Conservation (phyloP, 192 early-diverging fungal genomes). For the Fimicolochytrium jonesii region DNA sequence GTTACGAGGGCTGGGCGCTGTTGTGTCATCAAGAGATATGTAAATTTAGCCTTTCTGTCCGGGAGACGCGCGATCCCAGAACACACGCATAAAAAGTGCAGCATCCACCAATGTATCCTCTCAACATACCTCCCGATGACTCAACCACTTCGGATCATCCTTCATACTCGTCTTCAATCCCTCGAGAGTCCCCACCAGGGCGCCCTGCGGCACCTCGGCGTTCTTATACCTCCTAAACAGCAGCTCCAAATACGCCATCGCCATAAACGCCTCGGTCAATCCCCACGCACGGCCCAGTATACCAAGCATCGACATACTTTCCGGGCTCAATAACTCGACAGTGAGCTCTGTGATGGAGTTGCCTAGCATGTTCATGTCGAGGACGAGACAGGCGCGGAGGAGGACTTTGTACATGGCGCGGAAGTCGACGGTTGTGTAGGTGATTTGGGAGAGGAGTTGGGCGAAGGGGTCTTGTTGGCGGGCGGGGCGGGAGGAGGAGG, state of each 20-base stretch:
- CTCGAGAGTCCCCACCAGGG: slow-evolving; percentile 42
- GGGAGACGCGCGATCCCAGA: not conserved
- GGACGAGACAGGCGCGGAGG: slow-evolving; percentile 34
- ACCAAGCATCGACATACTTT: slow-evolving; percentile 36
- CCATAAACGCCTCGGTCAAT: slow-evolving; percentile 42
- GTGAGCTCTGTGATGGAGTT: slow-evolving; percentile 34
- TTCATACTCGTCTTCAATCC: slow-evolving; percentile 39
- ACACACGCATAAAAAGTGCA: too few species aligned
- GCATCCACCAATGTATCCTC: too few species aligned
- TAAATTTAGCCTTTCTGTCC: not conserved
- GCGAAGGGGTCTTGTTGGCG: slow-evolving; percentile 1
- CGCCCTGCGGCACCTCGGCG: slow-evolving; percentile 39
- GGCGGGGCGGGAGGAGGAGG: not conserved
- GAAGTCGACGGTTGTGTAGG: slow-evolving; percentile 32
- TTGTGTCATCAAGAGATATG: slow-evolving; percentile 13
- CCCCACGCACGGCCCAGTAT: slow-evolving; percentile 37
- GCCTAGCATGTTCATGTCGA: slow-evolving; percentile 42
- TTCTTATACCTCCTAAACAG: slow-evolving; percentile 47
- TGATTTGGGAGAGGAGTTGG: slow-evolving; percentile 2
- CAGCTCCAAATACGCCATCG: slow-evolving; percentile 42
- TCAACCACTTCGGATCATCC: slow-evolving; percentile 35
- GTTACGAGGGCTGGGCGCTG: slow-evolving; percentile 34
- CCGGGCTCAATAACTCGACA: slow-evolving; percentile 38
- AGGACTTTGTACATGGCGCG: slow-evolving; percentile 40
- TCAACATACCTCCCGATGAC: slow-evolving; percentile 27